Evolutionary conservation across 805 yeast species (phyloP), one percentile per base, ranked within the genome.

Genomic region (Candida verbasci): DNA sequence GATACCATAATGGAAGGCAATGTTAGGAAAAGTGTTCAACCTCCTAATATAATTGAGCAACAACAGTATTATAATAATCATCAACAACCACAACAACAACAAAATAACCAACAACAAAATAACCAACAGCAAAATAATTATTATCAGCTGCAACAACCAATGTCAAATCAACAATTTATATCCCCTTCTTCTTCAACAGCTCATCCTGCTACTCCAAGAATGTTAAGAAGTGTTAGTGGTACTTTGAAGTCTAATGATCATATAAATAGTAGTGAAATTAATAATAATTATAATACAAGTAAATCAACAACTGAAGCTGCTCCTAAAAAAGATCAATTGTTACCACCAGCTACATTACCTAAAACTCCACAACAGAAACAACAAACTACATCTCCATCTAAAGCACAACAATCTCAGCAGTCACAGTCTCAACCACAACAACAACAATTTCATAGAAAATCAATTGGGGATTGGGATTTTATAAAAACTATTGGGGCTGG

Each of bases 381-480:
- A 12, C 29, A 33, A 32, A 4, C 41, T 9, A 38, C 31, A 5
- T 38, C 41, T 16, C 38, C 24, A 34, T 42, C 21, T 31, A 40
- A 18, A 31, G 17, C 32, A 28, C 31, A 31, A n/a, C 41, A 35
- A 23, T 22, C 29, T 15, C 43, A 36, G 16, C 41, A 35, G 21
- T 22, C 29, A 17, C 43, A 36, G 16, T 38, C 26, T 18, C 32
- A 25, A n/a, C 43, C 35, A 18, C 45, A 23, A 12, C 60, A 57
- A 37, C 61, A 68, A 44, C 79, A 74, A 47, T 84, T 85, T 48
- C 91, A 88, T 56, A 77, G 97, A 45, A 83, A 82, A 41, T 74
- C 95, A 4, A 82, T 91, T 37, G 98, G 97, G 10, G 96, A 93
- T 46, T 91, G 98, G 98, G 95, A 86, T 49, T 89, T 91, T 49